These are phyloP conservation scores for Globisporangium sylvaticum DNA, from an alignment of 352 stramenopile genomes.

Conservation along the genomic window DNA sequence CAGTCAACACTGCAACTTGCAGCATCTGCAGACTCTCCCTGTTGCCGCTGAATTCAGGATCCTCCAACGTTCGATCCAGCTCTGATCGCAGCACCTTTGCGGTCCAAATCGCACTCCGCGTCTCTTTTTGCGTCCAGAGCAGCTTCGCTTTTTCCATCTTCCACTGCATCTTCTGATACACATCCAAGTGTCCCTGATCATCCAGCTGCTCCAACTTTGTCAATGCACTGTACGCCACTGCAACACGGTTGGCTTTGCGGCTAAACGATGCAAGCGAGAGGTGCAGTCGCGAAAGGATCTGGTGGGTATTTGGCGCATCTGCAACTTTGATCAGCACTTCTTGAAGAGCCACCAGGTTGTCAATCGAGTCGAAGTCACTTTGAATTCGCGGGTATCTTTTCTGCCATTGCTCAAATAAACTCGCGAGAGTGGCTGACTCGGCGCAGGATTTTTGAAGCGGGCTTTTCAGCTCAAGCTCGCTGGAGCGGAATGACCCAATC, in stretches of 20 bases:
- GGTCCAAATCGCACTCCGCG: constrained; percentile 67
- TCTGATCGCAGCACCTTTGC: constrained; percentile 55
- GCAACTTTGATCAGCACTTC: constrained; percentile 51
- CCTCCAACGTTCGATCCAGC: constrained; percentile 26
- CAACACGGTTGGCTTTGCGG: constrained; percentile 59
- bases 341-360: constrained; percentile 60
- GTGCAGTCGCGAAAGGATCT: constrained; percentile 46
- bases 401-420: constrained; percentile 44
- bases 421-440: constrained; percentile 10
- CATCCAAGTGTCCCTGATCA: constrained; percentile 22
- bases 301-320: constrained; percentile 16
- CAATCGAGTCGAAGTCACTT: constrained; percentile 52
- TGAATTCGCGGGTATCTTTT: constrained; percentile 33
- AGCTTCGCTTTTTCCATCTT: constrained; percentile 77
- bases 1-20: constrained; percentile 58
- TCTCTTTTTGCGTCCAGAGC: constrained; percentile 72
- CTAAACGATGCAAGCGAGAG: constrained; percentile 50
- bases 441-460: neutral
- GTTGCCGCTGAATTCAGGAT: constrained; percentile 11
- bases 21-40: constrained; percentile 41
- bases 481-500: neutral
- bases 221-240: constrained; percentile 63
- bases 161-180: constrained; percentile 53
- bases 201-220: constrained; percentile 60
- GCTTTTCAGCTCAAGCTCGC: neutral